Percentiles rank a stretch among this genome's conserved stretches.
phyloP scores from a whole-genome alignment of 1,139 yeast species.

The Keqinozyma sinolaborantium region DNA sequence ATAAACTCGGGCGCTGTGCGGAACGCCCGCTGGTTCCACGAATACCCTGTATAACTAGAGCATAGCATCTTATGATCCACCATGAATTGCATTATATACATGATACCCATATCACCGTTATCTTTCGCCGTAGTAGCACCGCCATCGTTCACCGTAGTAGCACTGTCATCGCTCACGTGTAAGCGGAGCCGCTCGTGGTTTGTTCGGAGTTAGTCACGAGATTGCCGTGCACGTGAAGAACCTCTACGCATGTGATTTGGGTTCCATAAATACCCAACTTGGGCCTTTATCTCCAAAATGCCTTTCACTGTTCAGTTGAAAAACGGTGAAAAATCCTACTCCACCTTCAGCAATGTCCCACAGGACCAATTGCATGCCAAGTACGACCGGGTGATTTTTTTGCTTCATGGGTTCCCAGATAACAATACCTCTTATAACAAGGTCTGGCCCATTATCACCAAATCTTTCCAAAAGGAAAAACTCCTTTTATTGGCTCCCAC shows the following conservation, averaged over 20 bases:
- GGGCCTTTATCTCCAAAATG: too few species aligned
- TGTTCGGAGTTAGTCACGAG: too few species aligned
- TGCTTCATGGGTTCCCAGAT: conserved; percentile 46
- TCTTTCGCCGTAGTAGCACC: too few species aligned
- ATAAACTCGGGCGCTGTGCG: conserved; percentile 18
- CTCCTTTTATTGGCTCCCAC: conserved; percentile 33
- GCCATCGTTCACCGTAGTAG: too few species aligned
- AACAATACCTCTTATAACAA: conserved; percentile 27
- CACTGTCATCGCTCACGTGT: too few species aligned
- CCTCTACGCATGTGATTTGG: too few species aligned
- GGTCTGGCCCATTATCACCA: conserved; percentile 20
- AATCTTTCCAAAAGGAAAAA: conserved; percentile 15
- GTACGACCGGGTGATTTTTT: conserved; percentile 25
- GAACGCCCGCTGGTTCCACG: conserved; percentile 23
- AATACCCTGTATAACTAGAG: conserved; percentile 4
- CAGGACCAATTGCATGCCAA: conserved; percentile 8
- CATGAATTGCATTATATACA: not conserved
- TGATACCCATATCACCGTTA: not conserved
- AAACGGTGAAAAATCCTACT: conserved; percentile 8
- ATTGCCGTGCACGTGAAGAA: too few species aligned
- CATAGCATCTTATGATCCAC: not conserved
- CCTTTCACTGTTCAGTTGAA: conserved; percentile 5
- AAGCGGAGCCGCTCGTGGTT: too few species aligned
- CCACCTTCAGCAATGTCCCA: conserved; percentile 8
- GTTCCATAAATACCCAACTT: too few species aligned